Evolutionary conservation across 257 asterid genomes (phyloP).

Genomic region (Capsicum baccatum): DNA sequence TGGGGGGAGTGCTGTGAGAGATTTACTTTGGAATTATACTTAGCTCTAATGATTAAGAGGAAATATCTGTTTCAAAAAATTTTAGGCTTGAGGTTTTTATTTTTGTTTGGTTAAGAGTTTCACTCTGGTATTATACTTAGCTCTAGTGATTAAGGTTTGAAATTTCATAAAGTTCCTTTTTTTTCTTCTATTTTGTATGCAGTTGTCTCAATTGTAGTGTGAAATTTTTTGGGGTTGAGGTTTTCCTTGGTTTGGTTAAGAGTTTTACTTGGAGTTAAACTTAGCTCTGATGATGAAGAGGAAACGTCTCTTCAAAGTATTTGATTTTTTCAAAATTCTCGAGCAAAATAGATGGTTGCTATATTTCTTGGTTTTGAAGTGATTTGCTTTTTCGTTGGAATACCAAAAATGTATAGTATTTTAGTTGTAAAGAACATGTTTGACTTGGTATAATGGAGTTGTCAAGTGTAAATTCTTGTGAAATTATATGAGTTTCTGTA

Average conservation of each 20-base stretch:
- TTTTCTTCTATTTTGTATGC: background rate
- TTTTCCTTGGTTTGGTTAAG: background rate
- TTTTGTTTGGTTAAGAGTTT: background rate
- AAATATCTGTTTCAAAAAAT: background rate
- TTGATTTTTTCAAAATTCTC: background rate
- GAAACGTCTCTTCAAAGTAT: background rate
- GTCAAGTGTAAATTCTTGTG: background rate
- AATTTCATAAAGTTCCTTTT: background rate
- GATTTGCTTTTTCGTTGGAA: background rate
- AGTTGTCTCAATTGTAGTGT: background rate
- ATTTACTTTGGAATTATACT: background rate
- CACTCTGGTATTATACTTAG: background rate
- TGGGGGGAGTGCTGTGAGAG: too few species aligned
- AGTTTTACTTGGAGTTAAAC: background rate
- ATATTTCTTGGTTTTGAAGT: slow-evolving; percentile 5
- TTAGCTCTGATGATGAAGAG: background rate
- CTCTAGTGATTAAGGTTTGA: slow-evolving; percentile 49
- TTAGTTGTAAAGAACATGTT: background rate
- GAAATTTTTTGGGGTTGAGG: background rate
- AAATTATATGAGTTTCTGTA: background rate
- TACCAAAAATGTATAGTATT: background rate
- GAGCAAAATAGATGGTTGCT: background rate
- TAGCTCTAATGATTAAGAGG: background rate
- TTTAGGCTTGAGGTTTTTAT: background rate
- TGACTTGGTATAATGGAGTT: slow-evolving; percentile 3